Conservation (phyloP, 2,329 filamentous ascomycete species). For the Claviceps pazoutovae region DNA sequence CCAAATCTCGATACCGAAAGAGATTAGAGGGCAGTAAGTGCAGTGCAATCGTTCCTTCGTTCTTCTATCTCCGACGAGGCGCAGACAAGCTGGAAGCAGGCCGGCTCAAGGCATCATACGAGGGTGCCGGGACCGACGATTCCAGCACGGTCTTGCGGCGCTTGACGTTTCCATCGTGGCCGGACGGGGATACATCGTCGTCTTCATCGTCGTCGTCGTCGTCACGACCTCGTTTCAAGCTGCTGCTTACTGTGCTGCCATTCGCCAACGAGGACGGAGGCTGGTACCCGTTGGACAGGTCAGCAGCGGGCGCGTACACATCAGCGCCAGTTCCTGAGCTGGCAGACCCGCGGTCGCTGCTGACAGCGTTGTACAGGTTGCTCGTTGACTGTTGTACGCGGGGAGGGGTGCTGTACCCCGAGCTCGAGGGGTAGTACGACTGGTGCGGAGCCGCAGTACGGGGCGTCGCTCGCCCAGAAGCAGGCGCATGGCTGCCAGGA, state of each 20-base stretch:
- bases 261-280: constrained; percentile 52
- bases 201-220: constrained; percentile 44
- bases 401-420: constrained; percentile 68
- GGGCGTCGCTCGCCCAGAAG: constrained; percentile 73
- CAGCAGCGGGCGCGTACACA: constrained; percentile 53
- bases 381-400: constrained; percentile 56
- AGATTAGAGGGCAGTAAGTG: too few relatives aligned
- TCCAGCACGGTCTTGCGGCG: constrained; percentile 67
- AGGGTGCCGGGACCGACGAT: constrained; percentile 33
- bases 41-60: not conserved
- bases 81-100: constrained; percentile 31
- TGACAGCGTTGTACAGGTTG: constrained; percentile 82
- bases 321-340: constrained; percentile 50
- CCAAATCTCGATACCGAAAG: too few relatives aligned
- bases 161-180: constrained; percentile 51
- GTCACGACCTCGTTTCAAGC: constrained; percentile 30
- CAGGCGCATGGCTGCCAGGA: constrained; percentile 58
- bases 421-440: constrained; percentile 54
- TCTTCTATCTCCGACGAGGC: constrained; percentile 22
- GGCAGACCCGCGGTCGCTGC: constrained; percentile 53
- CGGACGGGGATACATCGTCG: constrained; percentile 44
- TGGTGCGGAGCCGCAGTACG: constrained; percentile 61
- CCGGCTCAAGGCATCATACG: constrained; percentile 36
- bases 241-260: constrained; percentile 30
- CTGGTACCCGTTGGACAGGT: constrained; percentile 52